A percentile compares a stretch with the other conserved stretches of the same genome.
These are phyloP conservation scores for Hypoxylon rubiginosum DNA, from an alignment of 2,329 filamentous ascomycete genomes.

Conservation along the genomic window DNA sequence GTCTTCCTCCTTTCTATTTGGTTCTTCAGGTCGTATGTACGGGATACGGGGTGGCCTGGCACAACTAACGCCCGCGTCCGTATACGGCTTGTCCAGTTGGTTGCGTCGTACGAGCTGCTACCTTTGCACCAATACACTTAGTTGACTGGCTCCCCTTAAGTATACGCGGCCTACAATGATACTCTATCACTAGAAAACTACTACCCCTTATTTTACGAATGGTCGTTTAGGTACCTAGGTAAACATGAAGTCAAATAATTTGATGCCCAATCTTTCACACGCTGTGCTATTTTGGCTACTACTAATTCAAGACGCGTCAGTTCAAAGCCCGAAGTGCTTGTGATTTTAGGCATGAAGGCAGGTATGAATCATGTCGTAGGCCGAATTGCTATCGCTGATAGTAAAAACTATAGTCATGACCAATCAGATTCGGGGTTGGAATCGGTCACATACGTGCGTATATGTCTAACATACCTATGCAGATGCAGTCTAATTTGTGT, in stretches of 20 bases:
- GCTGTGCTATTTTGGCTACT: constrained; percentile 3
- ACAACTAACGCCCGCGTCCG: constrained; percentile 10
- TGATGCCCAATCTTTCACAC: constrained; percentile 21
- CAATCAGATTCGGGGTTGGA: neutral
- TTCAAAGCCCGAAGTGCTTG: neutral
- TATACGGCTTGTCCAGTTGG: constrained; percentile 13
- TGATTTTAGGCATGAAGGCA: neutral
- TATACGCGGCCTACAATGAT: constrained; percentile 11
- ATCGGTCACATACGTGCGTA: neutral
- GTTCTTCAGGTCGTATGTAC: constrained; percentile 13
- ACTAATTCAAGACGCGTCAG: no score
- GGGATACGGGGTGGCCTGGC: constrained; percentile 1
- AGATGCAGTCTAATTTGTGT: neutral
- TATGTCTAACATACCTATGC: neutral
- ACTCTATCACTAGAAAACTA: constrained; percentile 9
- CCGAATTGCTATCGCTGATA: neutral
- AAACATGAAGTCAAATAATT: neutral
- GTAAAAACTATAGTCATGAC: neutral
- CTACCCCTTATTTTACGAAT: constrained; percentile 1
- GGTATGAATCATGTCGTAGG: neutral
- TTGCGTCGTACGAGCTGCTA: constrained; percentile 6
- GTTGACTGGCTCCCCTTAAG: constrained; percentile 3
- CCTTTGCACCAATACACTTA: neutral
- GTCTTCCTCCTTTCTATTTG: constrained; percentile 9
- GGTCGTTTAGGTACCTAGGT: constrained; percentile 4